A percentile compares a stretch with the other conserved stretches of the same genome.
Evolutionary conservation across 805 yeast genomes (phyloP).

Genomic region (Lipomyces spencermartinsiae): DNA sequence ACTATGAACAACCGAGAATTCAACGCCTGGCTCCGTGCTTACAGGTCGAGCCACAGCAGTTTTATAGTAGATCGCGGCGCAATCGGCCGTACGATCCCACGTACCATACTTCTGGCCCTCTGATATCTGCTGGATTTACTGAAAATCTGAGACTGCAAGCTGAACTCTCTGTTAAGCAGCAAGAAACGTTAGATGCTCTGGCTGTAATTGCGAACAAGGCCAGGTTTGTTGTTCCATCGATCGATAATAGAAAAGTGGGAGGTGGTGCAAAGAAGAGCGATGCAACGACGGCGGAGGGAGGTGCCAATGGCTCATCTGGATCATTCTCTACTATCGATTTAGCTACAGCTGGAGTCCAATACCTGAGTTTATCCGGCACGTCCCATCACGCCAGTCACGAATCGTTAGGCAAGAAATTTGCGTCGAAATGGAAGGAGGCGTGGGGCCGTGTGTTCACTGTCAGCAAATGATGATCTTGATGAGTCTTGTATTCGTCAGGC

Average conservation of each 20-base stretch:
- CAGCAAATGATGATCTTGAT: neutral
- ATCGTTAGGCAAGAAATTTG: neutral
- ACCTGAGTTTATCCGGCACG: neutral
- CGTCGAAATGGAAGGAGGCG: slow-evolving; percentile 2
- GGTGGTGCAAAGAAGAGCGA: neutral
- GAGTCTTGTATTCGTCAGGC: neutral
- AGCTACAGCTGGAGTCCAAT: neutral
- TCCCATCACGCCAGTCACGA: neutral
- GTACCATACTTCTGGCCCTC: slow-evolving; percentile 4
- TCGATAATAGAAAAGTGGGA: neutral
- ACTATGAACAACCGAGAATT: neutral
- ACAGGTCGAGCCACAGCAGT: neutral
- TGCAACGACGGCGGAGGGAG: neutral
- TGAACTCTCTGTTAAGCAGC: neutral
- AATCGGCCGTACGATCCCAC: neutral
- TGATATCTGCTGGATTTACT: slow-evolving; percentile 5
- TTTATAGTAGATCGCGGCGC: neutral
- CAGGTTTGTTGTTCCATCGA: neutral
- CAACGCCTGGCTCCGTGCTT: neutral
- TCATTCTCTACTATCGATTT: slow-evolving; percentile 2
- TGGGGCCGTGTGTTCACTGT: neutral
- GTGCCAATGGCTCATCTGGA: neutral
- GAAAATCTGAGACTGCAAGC: neutral
- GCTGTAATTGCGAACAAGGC: neutral
- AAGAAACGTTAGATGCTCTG: neutral